A percentile compares a stretch with the other conserved stretches of the same genome.
These are phyloP conservation scores for Aspergillus quadricinctus DNA, from an alignment of 2,329 filamentous ascomycete species.

Conservation along the genomic window DNA sequence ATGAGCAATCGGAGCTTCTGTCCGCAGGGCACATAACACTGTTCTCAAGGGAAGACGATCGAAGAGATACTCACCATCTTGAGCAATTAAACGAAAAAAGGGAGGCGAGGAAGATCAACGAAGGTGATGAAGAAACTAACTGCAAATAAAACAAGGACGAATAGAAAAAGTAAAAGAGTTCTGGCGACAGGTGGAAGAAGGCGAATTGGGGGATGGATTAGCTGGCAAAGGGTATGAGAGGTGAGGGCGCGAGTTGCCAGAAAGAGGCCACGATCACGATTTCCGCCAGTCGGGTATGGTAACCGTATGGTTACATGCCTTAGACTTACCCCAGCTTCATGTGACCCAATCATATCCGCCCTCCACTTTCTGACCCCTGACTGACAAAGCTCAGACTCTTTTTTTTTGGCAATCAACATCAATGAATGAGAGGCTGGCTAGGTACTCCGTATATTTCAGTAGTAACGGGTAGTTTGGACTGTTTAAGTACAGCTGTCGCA, in stretches of 20 bases:
- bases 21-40: not conserved
- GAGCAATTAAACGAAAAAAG: constrained; percentile 14
- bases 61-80: constrained; percentile 21
- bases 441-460: not conserved
- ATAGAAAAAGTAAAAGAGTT: constrained; percentile 2
- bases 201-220: constrained; percentile 3
- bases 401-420: not conserved
- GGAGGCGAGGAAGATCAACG: constrained; percentile 12
- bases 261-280: constrained; percentile 26
- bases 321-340: not conserved
- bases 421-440: not conserved
- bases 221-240: constrained; percentile 8
- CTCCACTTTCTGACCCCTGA: not conserved
- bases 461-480: not conserved
- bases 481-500: not conserved
- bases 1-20: constrained; percentile 2
- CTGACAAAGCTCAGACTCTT: not conserved
- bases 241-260: constrained; percentile 18
- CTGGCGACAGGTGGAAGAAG: constrained; percentile 7
- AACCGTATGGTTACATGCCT: constrained; percentile 2
- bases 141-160: constrained; percentile 10
- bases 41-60: constrained; percentile 5
- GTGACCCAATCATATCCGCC: not conserved
- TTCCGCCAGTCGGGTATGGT: not conserved
- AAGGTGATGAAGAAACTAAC: constrained; percentile 18